phyloP scores from a whole-genome alignment of 2,329 filamentous ascomycete genomes.

The Calonectria hawksworthii region DNA sequence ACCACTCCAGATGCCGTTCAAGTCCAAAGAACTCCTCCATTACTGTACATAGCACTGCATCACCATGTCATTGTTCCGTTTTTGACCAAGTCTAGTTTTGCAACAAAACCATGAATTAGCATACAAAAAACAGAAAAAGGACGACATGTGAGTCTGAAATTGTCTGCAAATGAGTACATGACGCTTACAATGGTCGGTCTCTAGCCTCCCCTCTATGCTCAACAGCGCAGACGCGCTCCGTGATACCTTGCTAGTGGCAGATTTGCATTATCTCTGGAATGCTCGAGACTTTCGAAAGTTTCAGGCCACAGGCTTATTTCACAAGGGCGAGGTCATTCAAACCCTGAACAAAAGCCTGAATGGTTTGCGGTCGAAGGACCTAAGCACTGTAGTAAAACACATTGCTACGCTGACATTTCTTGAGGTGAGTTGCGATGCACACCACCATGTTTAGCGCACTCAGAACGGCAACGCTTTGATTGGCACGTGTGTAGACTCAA shows the following conservation, averaged over 20 bases:
- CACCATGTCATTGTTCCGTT: background rate
- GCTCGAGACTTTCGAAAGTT: background rate
- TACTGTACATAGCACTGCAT: background rate
- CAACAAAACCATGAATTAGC: background rate
- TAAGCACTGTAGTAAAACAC: background rate
- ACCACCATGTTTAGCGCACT: background rate
- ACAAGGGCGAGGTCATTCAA: background rate
- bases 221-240: background rate
- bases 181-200: background rate
- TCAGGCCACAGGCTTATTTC: background rate
- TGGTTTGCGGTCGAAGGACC: background rate
- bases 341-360: background rate
- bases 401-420: constrained; percentile 3
- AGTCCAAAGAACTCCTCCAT: background rate
- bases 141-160: background rate
- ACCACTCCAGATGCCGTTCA: background rate
- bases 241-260: background rate
- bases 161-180: background rate
- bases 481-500: no score
- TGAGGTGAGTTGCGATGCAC: background rate
- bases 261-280: background rate
- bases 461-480: background rate
- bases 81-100: background rate
- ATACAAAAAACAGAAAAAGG: background rate
- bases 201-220: background rate